Evolutionary conservation across 345 rosid genomes (phyloP).

Genomic region (Populus ilicifolia): DNA sequence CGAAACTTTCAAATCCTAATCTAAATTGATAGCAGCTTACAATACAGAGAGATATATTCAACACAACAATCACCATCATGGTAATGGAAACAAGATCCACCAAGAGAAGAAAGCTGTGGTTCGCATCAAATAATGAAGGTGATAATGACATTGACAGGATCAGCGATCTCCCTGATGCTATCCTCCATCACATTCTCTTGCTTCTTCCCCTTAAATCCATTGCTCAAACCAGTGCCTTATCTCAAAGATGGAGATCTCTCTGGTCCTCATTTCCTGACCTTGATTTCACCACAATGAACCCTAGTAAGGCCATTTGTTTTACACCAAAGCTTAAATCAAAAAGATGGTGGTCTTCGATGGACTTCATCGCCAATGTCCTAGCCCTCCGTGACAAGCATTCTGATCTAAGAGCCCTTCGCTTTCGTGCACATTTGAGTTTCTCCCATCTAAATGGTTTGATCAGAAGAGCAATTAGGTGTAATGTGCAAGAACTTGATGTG

Average conservation of each 20-base stretch:
- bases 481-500: slow-evolving; percentile 64
- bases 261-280: slow-evolving; percentile 87
- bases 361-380: slow-evolving; percentile 42
- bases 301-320: not conserved
- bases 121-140: not conserved
- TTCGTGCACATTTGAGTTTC: slow-evolving; percentile 53
- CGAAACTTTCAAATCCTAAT: no score
- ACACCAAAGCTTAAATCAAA: not conserved
- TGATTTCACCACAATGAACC: slow-evolving; percentile 58
- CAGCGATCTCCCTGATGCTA: slow-evolving; percentile 60
- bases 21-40: no score
- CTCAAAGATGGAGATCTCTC: slow-evolving; percentile 63
- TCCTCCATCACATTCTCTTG: slow-evolving; percentile 61
- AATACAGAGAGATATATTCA: no score
- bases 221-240: slow-evolving; percentile 53
- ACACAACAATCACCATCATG: not conserved
- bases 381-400: slow-evolving; percentile 46
- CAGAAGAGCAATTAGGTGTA: slow-evolving; percentile 61
- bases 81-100: slow-evolving; percentile 73
- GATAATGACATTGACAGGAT: slow-evolving; percentile 42
- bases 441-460: slow-evolving; percentile 58
- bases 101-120: slow-evolving; percentile 49
- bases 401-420: slow-evolving; percentile 55
- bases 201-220: slow-evolving; percentile 56
- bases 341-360: slow-evolving; percentile 19